Percentiles rank a stretch among this genome's conserved stretches.
Evolutionary conservation across 352 stramenopile genomes (phyloP).

Genomic region (Thalassiosira delicatula): DNA sequence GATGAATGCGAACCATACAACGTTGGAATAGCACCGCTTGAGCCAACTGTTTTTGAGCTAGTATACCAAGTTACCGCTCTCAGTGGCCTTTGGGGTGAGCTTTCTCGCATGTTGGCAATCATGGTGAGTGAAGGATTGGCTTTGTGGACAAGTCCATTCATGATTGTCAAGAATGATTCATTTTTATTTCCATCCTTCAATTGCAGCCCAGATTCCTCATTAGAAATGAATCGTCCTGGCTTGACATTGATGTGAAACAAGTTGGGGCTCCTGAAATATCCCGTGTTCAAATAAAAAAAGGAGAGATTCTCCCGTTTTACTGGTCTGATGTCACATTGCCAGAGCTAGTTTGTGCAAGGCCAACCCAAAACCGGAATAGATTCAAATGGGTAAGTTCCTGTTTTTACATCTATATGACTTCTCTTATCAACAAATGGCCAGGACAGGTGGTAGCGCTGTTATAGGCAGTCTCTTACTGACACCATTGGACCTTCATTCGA

Average conservation of each 20-base stretch:
- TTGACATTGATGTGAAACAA: conserved; percentile 81
- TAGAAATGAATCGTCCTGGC: conserved; percentile 70
- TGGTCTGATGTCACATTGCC: conserved; percentile 73
- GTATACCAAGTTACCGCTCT: conserved; percentile 73
- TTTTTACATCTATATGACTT: too few species aligned
- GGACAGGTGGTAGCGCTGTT: too few species aligned
- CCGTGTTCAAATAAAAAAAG: conserved; percentile 51
- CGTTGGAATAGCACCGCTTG: conserved; percentile 32
- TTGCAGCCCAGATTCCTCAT: conserved; percentile 69
- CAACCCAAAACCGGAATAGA: conserved; percentile 28
- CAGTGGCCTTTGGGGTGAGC: conserved; percentile 76
- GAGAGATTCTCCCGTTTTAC: conserved; percentile 70
- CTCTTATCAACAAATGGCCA: too few species aligned
- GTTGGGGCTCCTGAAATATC: conserved; percentile 62
- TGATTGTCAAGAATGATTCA: background rate
- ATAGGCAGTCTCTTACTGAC: too few species aligned
- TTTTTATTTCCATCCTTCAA: background rate
- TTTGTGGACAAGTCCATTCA: conserved; percentile 1
- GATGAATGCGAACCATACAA: background rate
- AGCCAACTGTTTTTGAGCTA: conserved; percentile 68
- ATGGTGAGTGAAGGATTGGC: conserved; percentile 20
- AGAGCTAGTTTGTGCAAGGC: conserved; percentile 67
- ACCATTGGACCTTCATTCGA: too few species aligned
- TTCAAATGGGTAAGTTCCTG: conserved; percentile 75
- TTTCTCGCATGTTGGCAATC: conserved; percentile 71